Base-by-base conservation (phyloP, 2,329 filamentous ascomycete genomes). In the Nemania serpens region DNA sequence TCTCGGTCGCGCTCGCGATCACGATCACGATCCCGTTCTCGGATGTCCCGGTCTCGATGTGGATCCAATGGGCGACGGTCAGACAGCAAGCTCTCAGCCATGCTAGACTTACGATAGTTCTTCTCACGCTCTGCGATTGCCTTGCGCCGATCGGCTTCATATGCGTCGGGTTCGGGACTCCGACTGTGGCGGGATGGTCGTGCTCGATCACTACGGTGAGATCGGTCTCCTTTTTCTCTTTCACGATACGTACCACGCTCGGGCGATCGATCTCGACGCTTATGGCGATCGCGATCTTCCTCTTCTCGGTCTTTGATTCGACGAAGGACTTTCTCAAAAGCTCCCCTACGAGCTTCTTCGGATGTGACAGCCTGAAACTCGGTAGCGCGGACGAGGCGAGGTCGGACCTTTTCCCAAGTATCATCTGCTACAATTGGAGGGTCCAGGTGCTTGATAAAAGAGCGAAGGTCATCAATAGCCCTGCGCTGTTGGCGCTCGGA, bases 81-180 rank as follows among this genome's bases (percentile, higher is more conserved):
- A 54, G 82, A 82, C 55, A 88, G 74, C 18, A 87, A 76, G 66
- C 80, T 85, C 69, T 88, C 86, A 66, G 89, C 90, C 78, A 87
- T 87, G 73, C 84, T 87, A 46, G 86, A 82, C 78, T 95, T 96
- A 75, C 91, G 88, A 77, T 97, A 96, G 70, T 96, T 93, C 67
- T 93, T 90, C 78, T 98, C 96, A 49, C 96, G 89, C 73, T 97
- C 93, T 59, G 93, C 93, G 73, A 95, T 93, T 45, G 94, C 94
- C 75, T 94, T 95, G 71, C 93, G 90, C 67, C 95, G 88, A 74
- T 99, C 95, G 62, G 93, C 95, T 77, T 98, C 95, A 76, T 99
- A 99, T 18, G 91, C 87, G 78, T 99, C 93, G 60, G 87, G 86
- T 76, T 98, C 95, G n/a, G 93, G 93, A 69, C 90, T 93, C 70